Evolutionary conservation across 2,329 filamentous ascomycete species (phyloP).

Genomic region (Rhinocladiella similis): DNA sequence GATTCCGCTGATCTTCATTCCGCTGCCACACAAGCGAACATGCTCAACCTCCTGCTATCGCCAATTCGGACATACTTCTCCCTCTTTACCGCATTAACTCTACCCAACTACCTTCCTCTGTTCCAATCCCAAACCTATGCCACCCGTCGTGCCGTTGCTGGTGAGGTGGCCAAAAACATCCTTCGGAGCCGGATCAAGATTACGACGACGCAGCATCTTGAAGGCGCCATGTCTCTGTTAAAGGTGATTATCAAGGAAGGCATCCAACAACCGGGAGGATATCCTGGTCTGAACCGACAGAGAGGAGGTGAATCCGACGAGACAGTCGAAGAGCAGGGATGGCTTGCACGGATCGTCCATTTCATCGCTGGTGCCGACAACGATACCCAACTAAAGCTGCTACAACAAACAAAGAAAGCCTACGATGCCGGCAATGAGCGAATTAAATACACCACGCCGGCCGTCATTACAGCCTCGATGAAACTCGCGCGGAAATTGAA

Average conservation of each 20-base stretch:
- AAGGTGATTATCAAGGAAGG: constrained; percentile 94
- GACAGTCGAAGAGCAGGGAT: constrained; percentile 96
- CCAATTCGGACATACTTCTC: constrained; percentile 88
- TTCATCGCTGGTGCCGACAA: constrained; percentile 81
- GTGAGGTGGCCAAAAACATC: constrained; percentile 80
- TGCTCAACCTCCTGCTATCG: constrained; percentile 85
- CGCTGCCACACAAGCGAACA: constrained; percentile 79
- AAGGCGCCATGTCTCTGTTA: constrained; percentile 84
- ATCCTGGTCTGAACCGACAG: constrained; percentile 74
- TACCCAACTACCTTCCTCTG: constrained; percentile 88
- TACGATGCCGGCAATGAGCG: constrained; percentile 91
- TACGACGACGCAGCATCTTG: constrained; percentile 73
- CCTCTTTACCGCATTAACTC: constrained; percentile 90
- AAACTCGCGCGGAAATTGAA: constrained; percentile 90
- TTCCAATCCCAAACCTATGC: constrained; percentile 90
- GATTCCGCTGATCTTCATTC: constrained; percentile 97
- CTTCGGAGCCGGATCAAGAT: constrained; percentile 80
- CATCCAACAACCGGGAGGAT: constrained; percentile 77
- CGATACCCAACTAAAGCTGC: constrained; percentile 84
- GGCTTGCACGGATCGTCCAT: constrained; percentile 90
- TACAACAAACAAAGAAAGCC: constrained; percentile 83
- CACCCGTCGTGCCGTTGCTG: constrained; percentile 85
- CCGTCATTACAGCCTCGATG: constrained; percentile 84
- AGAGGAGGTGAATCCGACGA: constrained; percentile 88
- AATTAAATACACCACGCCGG: constrained; percentile 92